A percentile compares a stretch with the other conserved stretches of the same genome.
These are phyloP conservation scores for Corymbia calophylla DNA, from an alignment of 441 rosid genomes.

Conservation along the genomic window DNA sequence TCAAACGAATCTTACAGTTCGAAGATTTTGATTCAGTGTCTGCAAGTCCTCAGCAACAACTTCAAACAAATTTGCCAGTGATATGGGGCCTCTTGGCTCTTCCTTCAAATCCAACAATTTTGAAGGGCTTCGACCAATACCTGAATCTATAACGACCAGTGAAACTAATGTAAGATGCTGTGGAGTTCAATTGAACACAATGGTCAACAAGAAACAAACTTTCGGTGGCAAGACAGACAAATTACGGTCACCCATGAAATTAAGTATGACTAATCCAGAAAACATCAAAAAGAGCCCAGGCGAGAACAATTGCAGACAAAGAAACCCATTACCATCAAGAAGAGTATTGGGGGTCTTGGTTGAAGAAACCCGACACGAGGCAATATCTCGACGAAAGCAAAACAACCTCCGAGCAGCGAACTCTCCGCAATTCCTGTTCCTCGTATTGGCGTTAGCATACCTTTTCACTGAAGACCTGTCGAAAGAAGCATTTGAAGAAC, in stretches of 20 bases:
- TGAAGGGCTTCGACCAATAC: constrained; percentile 36
- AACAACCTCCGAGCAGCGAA: constrained; percentile 30
- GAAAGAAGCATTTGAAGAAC: constrained; percentile 44
- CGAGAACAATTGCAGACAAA: neutral
- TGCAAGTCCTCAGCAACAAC: constrained; percentile 73
- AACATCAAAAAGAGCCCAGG: neutral
- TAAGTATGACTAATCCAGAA: neutral
- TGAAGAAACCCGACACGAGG: constrained; percentile 38
- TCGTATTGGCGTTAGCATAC: constrained; percentile 15
- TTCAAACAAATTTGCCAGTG: constrained; percentile 61
- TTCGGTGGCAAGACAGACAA: neutral
- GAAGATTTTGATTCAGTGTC: constrained; percentile 72
- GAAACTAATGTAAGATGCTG: constrained; percentile 1
- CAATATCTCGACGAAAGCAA: constrained; percentile 33
- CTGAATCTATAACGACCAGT: constrained; percentile 17
- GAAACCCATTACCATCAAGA: constrained; percentile 39
- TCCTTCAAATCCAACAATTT: constrained; percentile 36
- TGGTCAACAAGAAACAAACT: neutral
- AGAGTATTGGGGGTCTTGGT: constrained; percentile 43
- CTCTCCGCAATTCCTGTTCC: constrained; percentile 18
- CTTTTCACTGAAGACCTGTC: constrained; percentile 31
- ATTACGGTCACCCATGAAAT: neutral
- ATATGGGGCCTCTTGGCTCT: constrained; percentile 37
- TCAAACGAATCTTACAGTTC: constrained; percentile 42
- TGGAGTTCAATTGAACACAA: neutral